phyloP scores from a whole-genome alignment of 805 yeast species.

The Yarrowia osloensis region DNA sequence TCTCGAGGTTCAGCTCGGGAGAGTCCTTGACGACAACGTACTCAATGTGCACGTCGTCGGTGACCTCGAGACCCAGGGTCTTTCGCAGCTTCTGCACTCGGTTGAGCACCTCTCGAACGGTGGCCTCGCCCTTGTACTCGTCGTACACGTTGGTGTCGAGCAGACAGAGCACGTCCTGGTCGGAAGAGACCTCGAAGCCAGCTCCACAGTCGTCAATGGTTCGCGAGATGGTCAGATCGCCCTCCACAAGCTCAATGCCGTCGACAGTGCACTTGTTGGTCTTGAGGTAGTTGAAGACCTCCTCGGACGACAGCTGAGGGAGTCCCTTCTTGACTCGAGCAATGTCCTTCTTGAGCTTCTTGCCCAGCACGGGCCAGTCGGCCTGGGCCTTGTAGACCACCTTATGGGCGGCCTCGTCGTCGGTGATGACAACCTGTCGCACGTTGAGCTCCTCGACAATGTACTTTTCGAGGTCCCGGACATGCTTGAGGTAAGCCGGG shows the following conservation, averaged over 20 bases:
- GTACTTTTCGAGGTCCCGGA: constrained; percentile 74
- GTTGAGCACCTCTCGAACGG: constrained; percentile 94
- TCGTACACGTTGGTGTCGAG: constrained; percentile 85
- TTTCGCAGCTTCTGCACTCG: constrained; percentile 97
- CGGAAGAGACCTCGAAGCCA: constrained; percentile 87
- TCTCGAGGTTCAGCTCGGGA: constrained; percentile 46
- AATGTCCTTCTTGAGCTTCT: constrained; percentile 91
- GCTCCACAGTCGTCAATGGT: constrained; percentile 73
- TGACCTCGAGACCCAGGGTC: constrained; percentile 91
- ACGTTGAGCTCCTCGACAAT: constrained; percentile 90
- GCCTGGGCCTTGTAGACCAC: constrained; percentile 94
- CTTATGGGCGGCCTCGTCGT: constrained; percentile 88
- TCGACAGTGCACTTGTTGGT: constrained; percentile 80
- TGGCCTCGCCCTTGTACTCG: constrained; percentile 88
- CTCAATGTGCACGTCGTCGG: constrained; percentile 91
- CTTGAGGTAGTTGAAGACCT: constrained; percentile 72
- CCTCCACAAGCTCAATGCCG: constrained; percentile 82
- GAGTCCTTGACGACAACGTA: constrained; percentile 63
- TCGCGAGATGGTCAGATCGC: constrained; percentile 87
- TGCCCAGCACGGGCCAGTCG: constrained; percentile 98
- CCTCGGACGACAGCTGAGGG: constrained; percentile 76
- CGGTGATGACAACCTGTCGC: constrained; percentile 81
- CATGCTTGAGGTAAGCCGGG: constrained; percentile 68
- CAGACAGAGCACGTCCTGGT: constrained; percentile 84
- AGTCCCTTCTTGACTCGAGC: constrained; percentile 92